phyloP scores from a whole-genome alignment of 108 stramenopile species.

The Discostella stelligeroides region DNA sequence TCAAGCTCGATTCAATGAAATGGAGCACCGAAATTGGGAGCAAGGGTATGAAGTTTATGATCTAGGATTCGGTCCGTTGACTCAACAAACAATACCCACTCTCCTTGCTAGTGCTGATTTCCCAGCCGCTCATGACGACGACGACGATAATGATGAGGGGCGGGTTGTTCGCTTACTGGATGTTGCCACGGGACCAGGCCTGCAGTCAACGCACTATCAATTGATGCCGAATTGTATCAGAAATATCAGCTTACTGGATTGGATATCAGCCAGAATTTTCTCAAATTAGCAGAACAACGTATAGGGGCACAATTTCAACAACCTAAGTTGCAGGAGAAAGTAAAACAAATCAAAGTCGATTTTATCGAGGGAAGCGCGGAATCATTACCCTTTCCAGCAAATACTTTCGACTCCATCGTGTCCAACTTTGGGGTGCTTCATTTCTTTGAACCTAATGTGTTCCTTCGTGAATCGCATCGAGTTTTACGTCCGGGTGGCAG shows the following conservation, averaged over 20 bases:
- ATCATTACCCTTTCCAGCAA: conserved; percentile 40
- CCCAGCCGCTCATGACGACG: conserved; percentile 30
- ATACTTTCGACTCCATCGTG: conserved; percentile 44
- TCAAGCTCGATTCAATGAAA: conserved; percentile 32
- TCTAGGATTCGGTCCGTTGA: conserved; percentile 46
- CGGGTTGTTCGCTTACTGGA: conserved; percentile 31
- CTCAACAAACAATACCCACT: conserved; percentile 43
- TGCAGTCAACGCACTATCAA: conserved; percentile 29
- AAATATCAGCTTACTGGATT: conserved; percentile 48
- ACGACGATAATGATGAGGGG: conserved; percentile 2
- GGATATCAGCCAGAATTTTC: conserved; percentile 51
- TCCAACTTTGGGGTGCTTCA: conserved; percentile 56
- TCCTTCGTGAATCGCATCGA: conserved; percentile 45
- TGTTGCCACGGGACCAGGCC: conserved; percentile 52
- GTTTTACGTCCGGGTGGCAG: conserved; percentile 50
- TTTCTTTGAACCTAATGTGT: conserved; percentile 41
- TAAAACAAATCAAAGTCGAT: conserved; percentile 33
- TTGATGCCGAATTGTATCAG: no score
- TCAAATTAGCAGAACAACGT: conserved; percentile 44
- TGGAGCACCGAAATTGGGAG: conserved; percentile 55
- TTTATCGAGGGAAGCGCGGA: conserved; percentile 50
- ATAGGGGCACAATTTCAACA: conserved; percentile 33
- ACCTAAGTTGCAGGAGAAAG: neutral
- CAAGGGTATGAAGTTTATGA: conserved; percentile 44
- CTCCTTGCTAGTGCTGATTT: conserved; percentile 40